Conservation (phyloP, 108 stramenopile genomes). For the Nannochloropsis granulata region DNA sequence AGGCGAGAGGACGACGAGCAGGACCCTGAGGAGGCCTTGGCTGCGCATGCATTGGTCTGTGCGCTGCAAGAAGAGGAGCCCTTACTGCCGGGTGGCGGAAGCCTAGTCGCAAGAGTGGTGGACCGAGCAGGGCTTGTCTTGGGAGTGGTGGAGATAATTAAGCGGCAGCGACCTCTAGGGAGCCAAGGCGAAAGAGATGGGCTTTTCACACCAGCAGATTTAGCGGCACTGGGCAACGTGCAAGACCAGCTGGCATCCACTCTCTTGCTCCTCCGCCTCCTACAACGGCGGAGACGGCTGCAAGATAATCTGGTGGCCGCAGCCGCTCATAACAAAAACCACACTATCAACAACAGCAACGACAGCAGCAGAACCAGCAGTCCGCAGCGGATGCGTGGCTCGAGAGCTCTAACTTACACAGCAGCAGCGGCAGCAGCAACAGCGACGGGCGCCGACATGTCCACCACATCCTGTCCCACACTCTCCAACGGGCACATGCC, state of each 20-base stretch:
- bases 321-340: background rate
- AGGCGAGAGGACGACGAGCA: background rate
- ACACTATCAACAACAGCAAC: background rate
- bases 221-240: background rate
- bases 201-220: background rate
- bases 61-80: background rate
- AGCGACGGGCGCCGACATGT: too few species aligned
- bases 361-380: background rate
- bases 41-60: background rate
- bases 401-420: background rate
- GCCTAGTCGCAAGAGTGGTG: background rate
- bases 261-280: background rate
- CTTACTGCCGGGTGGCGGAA: background rate
- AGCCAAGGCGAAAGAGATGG: background rate
- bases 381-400: background rate
- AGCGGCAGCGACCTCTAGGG: background rate
- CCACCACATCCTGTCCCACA: too few species aligned
- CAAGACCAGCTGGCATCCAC: background rate
- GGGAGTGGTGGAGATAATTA: background rate
- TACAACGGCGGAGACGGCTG: background rate
- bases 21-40: background rate
- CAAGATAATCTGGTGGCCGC: background rate
- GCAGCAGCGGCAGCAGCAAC: too few species aligned
- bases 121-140: background rate
- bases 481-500: background rate